Percentiles rank a stretch among this genome's conserved stretches.
Evolutionary conservation across 2,329 filamentous ascomycete species (phyloP).

Genomic region (Madurella fahalii): DNA sequence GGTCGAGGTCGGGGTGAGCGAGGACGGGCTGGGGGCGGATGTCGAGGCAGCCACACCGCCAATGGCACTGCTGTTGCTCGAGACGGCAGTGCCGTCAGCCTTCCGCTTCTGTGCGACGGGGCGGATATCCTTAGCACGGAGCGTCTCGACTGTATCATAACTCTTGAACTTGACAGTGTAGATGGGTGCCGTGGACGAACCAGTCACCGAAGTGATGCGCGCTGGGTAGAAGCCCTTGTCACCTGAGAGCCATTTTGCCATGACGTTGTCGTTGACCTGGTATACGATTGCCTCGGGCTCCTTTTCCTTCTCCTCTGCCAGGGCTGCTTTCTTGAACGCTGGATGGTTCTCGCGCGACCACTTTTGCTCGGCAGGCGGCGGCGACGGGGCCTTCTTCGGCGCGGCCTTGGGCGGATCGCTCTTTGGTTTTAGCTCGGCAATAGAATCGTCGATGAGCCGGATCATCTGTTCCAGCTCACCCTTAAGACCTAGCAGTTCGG

Average conservation of each 20-base stretch:
- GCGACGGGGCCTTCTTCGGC: constrained; percentile 38
- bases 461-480: constrained; percentile 80
- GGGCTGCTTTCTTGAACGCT: constrained; percentile 60
- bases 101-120: constrained; percentile 81
- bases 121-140: constrained; percentile 78
- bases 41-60: constrained; percentile 27
- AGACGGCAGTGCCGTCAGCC: constrained; percentile 65
- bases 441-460: constrained; percentile 70
- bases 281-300: constrained; percentile 57
- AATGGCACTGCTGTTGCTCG: constrained; percentile 29
- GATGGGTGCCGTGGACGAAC: constrained; percentile 83
- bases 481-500: constrained; percentile 71
- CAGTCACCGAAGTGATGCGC: constrained; percentile 88
- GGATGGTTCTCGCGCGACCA: constrained; percentile 80
- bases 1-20: constrained; percentile 42
- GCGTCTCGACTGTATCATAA: constrained; percentile 79
- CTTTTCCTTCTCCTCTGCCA: constrained; percentile 49
- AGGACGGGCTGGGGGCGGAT: constrained; percentile 6
- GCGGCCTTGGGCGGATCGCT: constrained; percentile 44
- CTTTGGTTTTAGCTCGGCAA: constrained; percentile 71
- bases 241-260: constrained; percentile 86
- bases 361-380: constrained; percentile 52
- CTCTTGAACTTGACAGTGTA: constrained; percentile 95
- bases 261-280: constrained; percentile 82
- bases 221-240: constrained; percentile 90